Evolutionary conservation across 352 stramenopile species (phyloP).

Genomic region (Peronospora tabacina): DNA sequence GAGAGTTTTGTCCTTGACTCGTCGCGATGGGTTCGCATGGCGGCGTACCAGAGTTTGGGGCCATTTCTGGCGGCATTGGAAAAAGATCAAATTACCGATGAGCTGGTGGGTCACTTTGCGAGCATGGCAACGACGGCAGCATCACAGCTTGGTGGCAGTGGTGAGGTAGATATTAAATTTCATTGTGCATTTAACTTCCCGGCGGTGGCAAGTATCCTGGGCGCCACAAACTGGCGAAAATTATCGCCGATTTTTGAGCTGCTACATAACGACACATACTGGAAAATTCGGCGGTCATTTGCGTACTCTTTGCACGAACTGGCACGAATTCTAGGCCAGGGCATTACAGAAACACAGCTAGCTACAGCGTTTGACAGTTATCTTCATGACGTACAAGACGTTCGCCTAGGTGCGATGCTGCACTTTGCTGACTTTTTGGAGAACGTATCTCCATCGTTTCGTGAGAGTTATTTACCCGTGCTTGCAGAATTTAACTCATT

Average conservation of each 20-base stretch:
- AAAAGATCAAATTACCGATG: slow-evolving; percentile 68
- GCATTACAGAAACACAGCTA: slow-evolving; percentile 74
- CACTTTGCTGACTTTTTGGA: slow-evolving; percentile 84
- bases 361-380: slow-evolving; percentile 79
- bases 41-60: slow-evolving; percentile 88
- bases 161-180: slow-evolving; percentile 85
- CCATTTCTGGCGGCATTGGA: slow-evolving; percentile 80
- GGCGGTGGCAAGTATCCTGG: slow-evolving; percentile 79
- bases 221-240: slow-evolving; percentile 54
- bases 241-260: slow-evolving; percentile 75
- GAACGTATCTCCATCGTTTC: slow-evolving; percentile 56
- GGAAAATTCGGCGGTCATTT: slow-evolving; percentile 89
- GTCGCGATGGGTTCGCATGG: slow-evolving; percentile 91
- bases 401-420: slow-evolving; percentile 75
- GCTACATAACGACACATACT: slow-evolving; percentile 75
- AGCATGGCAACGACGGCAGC: slow-evolving; percentile 70
- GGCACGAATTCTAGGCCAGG: slow-evolving; percentile 67
- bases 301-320: slow-evolving; percentile 89
- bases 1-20: slow-evolving; percentile 83
- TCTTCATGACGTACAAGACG: slow-evolving; percentile 72
- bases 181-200: slow-evolving; percentile 91
- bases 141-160: slow-evolving; percentile 53
- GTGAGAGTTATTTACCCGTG: slow-evolving; percentile 74
- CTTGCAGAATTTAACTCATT: slow-evolving; percentile 58
- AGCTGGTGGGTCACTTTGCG: slow-evolving; percentile 75